Conservation (phyloP, 805 yeast genomes). For the Schwanniomyces vanrijiae region DNA sequence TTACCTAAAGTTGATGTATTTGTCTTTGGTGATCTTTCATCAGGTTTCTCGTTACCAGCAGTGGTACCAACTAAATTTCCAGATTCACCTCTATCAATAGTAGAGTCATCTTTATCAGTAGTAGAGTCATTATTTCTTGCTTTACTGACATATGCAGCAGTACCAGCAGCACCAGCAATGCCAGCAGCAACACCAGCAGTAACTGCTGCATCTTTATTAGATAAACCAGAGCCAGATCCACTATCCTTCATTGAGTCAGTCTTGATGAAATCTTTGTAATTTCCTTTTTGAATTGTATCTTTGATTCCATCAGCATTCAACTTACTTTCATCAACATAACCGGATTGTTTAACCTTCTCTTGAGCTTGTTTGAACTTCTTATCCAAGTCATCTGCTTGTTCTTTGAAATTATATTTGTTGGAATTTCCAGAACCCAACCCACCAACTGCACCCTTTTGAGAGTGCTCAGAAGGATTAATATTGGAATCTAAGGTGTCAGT, state of each 20-base stretch:
- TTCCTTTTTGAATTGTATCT: not conserved
- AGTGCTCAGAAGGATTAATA: not conserved
- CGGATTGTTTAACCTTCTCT: conserved; percentile 17
- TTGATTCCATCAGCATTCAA: not conserved
- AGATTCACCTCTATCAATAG: not conserved
- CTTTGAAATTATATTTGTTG: conserved; percentile 19
- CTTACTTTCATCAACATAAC: not conserved
- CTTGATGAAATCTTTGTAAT: not conserved
- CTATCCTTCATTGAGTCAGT: not conserved
- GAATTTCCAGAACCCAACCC: conserved; percentile 10
- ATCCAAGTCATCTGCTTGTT: conserved; percentile 23
- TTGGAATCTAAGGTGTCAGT: too few species aligned
- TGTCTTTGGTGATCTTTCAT: not conserved
- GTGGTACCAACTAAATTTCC: too few species aligned
- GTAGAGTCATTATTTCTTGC: not conserved
- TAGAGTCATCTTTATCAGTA: not conserved
- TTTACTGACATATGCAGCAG: not conserved
- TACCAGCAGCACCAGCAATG: not conserved
- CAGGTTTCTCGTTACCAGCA: too few species aligned
- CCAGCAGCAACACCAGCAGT: not conserved
- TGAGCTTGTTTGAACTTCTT: conserved; percentile 24
- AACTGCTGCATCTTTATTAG: not conserved
- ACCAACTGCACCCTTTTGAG: not conserved
- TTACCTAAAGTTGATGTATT: not conserved
- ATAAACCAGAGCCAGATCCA: not conserved